Evolutionary conservation across 2,329 filamentous ascomycete species (phyloP), one percentile per base, ranked within the genome.

Genomic region (Trichoderma sp.): DNA sequence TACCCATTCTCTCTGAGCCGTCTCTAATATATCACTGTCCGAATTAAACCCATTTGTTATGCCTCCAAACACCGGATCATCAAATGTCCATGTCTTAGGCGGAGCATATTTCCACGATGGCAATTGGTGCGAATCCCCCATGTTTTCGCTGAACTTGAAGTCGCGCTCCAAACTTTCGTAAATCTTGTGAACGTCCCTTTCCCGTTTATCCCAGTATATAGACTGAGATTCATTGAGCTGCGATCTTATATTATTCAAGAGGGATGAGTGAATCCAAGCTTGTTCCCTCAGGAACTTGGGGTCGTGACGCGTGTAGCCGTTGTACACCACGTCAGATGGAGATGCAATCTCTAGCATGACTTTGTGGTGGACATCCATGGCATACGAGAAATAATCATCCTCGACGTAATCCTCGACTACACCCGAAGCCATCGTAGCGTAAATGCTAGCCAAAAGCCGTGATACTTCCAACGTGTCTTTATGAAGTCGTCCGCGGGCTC

Each of bases 401-500:
- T 45, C 42, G 1, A 9, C 8, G 4, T 60, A 25, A 8, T 27
- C 48, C 4, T 52, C 48, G 4, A 15, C 57, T 22, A 27, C 39
- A 15, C 19, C 8, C 3, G n/a, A 60, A 7, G 57, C 39, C 7
- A 22, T n/a, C 2, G 54, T 25, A 10, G 45, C 54, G 22, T 74
- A 74, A 3, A 75, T 25, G 13, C 67, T 68, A 22, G 74, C 71
- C 5, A 75, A 71, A 2, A 75, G 70, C 6, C 71, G 71, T 0
- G 74, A 72, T 17, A 75, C 71, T 3, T 69, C 70, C 9, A 75
- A 56, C 1, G 74, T 75, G 60, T 75, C 70, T 0, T 67, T 42
- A 61, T 74, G 72, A 19, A 75, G 73, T 6, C 72, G 71, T 2
- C 74, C 74, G 12, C 72, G 68, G 8, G 74, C 72, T 22, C 73